Conservation (phyloP, 345 rosid genomes). For the Camelina sativa region DNA sequence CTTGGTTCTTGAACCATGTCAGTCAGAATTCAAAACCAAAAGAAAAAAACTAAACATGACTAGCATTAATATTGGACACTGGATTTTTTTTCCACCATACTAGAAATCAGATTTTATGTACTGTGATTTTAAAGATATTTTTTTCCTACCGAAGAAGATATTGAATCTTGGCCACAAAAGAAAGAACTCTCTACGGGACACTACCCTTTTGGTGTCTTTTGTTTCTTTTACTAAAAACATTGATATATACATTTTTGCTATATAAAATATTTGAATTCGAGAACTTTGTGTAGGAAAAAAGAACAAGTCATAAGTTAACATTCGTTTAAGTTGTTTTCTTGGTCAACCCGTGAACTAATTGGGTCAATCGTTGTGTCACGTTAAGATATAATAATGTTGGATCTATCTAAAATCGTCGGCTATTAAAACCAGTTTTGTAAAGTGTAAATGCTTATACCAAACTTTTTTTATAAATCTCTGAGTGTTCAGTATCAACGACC, state of each 20-base stretch:
- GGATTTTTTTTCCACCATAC: no score
- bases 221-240: no score
- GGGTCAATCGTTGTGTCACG: background rate
- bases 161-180: no score
- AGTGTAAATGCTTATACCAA: background rate
- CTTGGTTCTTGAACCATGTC: background rate
- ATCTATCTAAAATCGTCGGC: background rate
- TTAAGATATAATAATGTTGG: background rate
- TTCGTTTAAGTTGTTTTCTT: background rate
- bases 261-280: background rate
- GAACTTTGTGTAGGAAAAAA: background rate
- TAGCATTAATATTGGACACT: no score
- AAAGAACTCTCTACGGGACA: background rate
- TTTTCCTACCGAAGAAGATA: no score
- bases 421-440: background rate
- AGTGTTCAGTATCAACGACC: slow-evolving; percentile 27
- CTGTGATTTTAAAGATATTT: background rate
- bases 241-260: no score
- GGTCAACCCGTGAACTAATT: background rate
- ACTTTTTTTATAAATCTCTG: background rate
- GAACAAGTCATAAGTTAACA: background rate
- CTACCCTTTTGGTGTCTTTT: background rate
- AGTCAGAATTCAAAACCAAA: background rate
- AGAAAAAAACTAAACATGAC: no score
- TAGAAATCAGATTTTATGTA: no score